These are phyloP conservation scores for Epichloe bromicola DNA, from an alignment of 2,329 filamentous ascomycete genomes.

Conservation along the genomic window DNA sequence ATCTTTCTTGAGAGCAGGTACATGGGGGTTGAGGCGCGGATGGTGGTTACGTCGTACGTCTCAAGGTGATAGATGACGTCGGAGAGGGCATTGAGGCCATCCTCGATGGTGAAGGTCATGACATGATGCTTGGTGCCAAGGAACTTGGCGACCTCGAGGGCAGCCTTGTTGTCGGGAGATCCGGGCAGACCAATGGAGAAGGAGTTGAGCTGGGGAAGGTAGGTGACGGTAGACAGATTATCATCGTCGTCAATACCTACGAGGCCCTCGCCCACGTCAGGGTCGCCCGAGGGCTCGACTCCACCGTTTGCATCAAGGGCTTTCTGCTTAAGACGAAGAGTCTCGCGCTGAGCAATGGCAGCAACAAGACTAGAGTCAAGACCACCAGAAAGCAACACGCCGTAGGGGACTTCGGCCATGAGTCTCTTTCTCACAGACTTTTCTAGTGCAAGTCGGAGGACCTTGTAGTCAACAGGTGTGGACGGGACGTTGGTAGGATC, in stretches of 20 bases:
- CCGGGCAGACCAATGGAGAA: slow-evolving; percentile 95
- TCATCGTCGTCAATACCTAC: slow-evolving; percentile 93
- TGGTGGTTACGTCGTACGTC: slow-evolving; percentile 95
- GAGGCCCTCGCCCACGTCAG: slow-evolving; percentile 54
- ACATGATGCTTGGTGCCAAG: slow-evolving; percentile 96
- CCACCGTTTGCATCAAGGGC: slow-evolving; percentile 36
- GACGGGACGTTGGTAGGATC: slow-evolving; percentile 67
- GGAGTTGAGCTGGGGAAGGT: slow-evolving; percentile 90
- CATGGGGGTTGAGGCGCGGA: slow-evolving; percentile 97
- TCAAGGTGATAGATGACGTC: slow-evolving; percentile 98
- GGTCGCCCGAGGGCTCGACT: slow-evolving; percentile 32
- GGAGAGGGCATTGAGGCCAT: slow-evolving; percentile 89
- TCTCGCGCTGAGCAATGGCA: slow-evolving; percentile 90
- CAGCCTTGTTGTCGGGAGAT: slow-evolving; percentile 84
- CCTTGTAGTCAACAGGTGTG: slow-evolving; percentile 70
- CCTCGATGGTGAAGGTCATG: slow-evolving; percentile 96
- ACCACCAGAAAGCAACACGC: slow-evolving; percentile 87
- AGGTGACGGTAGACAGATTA: slow-evolving; percentile 76
- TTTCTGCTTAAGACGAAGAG: slow-evolving; percentile 58
- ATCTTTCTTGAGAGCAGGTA: slow-evolving; percentile 96
- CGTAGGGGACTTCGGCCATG: slow-evolving; percentile 98
- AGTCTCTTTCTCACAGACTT: slow-evolving; percentile 87
- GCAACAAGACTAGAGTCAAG: slow-evolving; percentile 93
- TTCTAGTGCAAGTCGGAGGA: slow-evolving; percentile 71
- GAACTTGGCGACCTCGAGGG: slow-evolving; percentile 87